phyloP scores from a whole-genome alignment of 1,139 yeast genomes.

The Protomyces gravidus region DNA sequence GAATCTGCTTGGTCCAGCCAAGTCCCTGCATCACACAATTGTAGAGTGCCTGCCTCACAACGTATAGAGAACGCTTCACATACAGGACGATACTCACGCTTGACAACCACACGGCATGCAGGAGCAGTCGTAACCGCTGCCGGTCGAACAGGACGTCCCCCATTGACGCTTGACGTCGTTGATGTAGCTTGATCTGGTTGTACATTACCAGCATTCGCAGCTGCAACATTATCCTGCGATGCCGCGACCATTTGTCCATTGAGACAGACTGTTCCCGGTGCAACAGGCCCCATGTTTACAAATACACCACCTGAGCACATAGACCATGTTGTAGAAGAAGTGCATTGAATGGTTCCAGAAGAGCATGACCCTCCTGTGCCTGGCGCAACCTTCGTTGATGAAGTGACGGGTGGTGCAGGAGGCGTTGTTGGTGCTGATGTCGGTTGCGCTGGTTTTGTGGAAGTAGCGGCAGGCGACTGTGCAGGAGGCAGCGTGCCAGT shows the following conservation, averaged over 20 bases:
- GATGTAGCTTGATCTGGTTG: not conserved
- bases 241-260: constrained; percentile 8
- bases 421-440: not conserved
- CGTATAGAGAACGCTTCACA: constrained; percentile 11
- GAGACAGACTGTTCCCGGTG: constrained; percentile 27
- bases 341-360: constrained; percentile 11
- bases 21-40: constrained; percentile 8
- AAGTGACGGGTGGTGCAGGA: not conserved
- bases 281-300: constrained; percentile 24
- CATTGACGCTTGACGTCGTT: not conserved
- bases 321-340: constrained; percentile 16
- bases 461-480: not conserved
- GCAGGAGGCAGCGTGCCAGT: not conserved
- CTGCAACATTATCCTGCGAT: not conserved
- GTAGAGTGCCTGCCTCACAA: constrained; percentile 1
- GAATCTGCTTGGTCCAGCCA: not conserved
- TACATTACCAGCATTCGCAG: not conserved
- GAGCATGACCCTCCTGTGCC: not conserved
- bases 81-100: constrained; percentile 2
- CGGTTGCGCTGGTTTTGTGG: not conserved
- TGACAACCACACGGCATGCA: not conserved
- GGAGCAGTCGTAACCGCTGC: not conserved
- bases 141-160: not conserved
- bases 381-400: not conserved
- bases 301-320: constrained; percentile 3